phyloP scores from a whole-genome alignment of 73 alveolate species.

The Tetrahymena thermophila region DNA sequence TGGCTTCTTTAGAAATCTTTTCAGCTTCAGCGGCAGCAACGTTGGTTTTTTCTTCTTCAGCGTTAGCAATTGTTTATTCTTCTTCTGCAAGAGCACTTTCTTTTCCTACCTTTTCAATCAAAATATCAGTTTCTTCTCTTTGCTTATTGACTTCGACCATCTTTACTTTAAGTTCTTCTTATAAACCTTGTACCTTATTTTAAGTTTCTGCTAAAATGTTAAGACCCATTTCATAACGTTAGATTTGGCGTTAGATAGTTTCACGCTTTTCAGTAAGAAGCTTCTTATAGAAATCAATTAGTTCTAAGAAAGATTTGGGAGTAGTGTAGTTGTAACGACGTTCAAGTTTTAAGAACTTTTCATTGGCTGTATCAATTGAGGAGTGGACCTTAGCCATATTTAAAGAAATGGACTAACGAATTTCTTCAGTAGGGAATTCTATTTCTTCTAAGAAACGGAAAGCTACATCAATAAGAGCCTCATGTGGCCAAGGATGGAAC shows the following conservation, averaged over 20 bases:
- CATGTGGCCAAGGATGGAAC: constrained; percentile 99
- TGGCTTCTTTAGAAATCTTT: constrained; percentile 84
- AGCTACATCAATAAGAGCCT: constrained; percentile 98
- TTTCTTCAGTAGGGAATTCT: constrained; percentile 71
- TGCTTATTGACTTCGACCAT: constrained; percentile 97
- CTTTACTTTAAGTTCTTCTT: constrained; percentile 93
- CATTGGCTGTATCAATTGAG: constrained; percentile 94
- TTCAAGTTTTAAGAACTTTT: constrained; percentile 69
- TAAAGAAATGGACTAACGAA: constrained; percentile 50
- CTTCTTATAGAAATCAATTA: constrained; percentile 93
- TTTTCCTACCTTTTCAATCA: constrained; percentile 95
- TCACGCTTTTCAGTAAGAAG: constrained; percentile 92
- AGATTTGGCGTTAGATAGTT: constrained; percentile 75
- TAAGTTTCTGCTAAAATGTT: constrained; percentile 88
- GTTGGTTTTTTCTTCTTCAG: constrained; percentile 93
- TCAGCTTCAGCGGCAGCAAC: constrained; percentile 88
- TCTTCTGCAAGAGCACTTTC: constrained; percentile 96
- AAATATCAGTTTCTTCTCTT: constrained; percentile 86
- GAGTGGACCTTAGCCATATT: constrained; percentile 95
- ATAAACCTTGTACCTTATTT: constrained; percentile 92
- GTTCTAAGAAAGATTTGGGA: constrained; percentile 98
- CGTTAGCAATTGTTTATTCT: constrained; percentile 88
- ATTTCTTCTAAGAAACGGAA: constrained; percentile 71
- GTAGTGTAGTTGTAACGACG: constrained; percentile 99
- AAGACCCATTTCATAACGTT: constrained; percentile 96